A percentile compares a stretch with the other conserved stretches of the same genome.
phyloP scores from a whole-genome alignment of 371 early-diverging fungal species.

The Circinella minor region DNA sequence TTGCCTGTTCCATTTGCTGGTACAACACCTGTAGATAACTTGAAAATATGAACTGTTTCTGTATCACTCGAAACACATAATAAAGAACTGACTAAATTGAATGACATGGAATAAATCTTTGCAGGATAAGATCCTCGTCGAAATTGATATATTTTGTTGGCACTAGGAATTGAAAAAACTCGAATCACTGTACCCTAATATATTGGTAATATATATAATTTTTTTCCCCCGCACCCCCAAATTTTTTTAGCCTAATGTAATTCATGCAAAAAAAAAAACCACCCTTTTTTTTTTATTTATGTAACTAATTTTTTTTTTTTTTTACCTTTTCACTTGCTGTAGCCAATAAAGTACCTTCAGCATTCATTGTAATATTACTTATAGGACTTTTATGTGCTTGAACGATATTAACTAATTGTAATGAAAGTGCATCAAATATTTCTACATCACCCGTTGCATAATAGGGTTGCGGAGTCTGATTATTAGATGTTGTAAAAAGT shows the following conservation, averaged over 20 bases:
- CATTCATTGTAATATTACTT: constrained; percentile 82
- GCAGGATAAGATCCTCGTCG: constrained; percentile 94
- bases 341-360: constrained; percentile 91
- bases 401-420: constrained; percentile 89
- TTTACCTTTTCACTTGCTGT: constrained; percentile 93
- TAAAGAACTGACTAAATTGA: constrained; percentile 81
- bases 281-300: too few species aligned
- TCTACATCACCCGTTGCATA: constrained; percentile 79
- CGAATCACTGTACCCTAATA: constrained; percentile 94
- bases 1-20: constrained; percentile 13
- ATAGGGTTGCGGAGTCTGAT: constrained; percentile 16
- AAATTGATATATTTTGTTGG: constrained; percentile 92
- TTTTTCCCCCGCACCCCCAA: too few species aligned
- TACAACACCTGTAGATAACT: constrained; percentile 47
- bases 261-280: too few species aligned
- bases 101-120: constrained; percentile 91
- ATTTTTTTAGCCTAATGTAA: too few species aligned
- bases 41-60: constrained; percentile 97
- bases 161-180: constrained; percentile 89
- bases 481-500: constrained; percentile 28
- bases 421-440: constrained; percentile 85
- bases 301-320: too few species aligned
- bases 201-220: too few species aligned
- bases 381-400: constrained; percentile 94
- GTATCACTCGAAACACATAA: constrained; percentile 92